Conservation (phyloP, 192 early-diverging fungal genomes). For the Gamsiella multidivaricata region DNA sequence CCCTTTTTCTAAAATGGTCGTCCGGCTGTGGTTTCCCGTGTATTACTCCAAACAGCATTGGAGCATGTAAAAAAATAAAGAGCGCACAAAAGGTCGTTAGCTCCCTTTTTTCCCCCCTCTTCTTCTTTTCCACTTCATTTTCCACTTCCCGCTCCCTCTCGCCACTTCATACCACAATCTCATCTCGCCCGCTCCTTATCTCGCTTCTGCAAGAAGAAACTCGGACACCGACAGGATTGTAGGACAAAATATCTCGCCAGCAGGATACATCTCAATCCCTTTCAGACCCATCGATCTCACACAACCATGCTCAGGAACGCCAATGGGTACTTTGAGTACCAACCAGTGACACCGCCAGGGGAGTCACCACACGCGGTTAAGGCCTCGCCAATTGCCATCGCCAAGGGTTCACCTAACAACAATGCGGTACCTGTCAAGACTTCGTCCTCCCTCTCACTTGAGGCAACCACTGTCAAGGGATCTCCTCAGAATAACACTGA, state of each 20-base stretch:
- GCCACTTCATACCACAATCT: not conserved
- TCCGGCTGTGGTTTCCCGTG: not conserved
- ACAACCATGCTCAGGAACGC: slow-evolving; percentile 28
- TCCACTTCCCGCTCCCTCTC: not conserved
- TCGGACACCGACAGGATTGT: too few species aligned
- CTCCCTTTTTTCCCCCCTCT: not conserved
- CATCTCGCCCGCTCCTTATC: not conserved
- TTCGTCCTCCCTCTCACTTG: slow-evolving; percentile 13
- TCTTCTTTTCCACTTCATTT: not conserved
- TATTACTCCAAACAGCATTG: too few species aligned
- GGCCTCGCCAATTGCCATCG: not conserved
- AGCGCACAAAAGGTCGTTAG: too few species aligned
- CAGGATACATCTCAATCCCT: not conserved
- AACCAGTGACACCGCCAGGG: slow-evolving; percentile 31
- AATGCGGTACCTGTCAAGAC: not conserved
- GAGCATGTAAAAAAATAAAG: not conserved
- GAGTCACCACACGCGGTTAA: slow-evolving; percentile 16
- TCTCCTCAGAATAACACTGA: slow-evolving; percentile 15
- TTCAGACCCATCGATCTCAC: not conserved
- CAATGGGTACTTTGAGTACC: slow-evolving; percentile 13
- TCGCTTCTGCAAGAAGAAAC: not conserved
- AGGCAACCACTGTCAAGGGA: slow-evolving; percentile 8
- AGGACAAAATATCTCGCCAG: too few species aligned
- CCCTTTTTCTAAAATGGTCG: too few species aligned
- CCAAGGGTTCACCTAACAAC: not conserved